Evolutionary conservation across 2,329 filamentous ascomycete genomes (phyloP).

Genomic region (Lachnellula suecica): DNA sequence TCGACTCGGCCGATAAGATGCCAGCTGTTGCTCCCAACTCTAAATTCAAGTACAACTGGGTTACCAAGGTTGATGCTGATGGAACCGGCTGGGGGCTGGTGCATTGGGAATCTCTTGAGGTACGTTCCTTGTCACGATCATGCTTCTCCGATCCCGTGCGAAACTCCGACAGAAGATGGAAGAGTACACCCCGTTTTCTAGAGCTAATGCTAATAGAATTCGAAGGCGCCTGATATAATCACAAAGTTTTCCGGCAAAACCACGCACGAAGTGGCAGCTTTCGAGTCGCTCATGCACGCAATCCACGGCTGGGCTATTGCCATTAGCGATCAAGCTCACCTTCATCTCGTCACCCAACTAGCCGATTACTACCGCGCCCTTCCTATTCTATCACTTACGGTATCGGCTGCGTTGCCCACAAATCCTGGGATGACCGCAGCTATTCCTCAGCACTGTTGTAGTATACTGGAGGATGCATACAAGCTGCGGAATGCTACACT

Average conservation of each 20-base stretch:
- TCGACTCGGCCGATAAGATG: neutral
- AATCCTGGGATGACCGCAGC: neutral
- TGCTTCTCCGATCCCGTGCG: neutral
- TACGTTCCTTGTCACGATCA: neutral
- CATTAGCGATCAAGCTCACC: neutral
- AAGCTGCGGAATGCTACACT: neutral
- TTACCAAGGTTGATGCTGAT: neutral
- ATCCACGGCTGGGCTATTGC: neutral
- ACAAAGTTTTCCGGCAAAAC: neutral
- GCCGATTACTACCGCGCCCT: constrained; percentile 4
- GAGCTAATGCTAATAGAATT: neutral
- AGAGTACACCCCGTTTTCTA: too few species aligned
- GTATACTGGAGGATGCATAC: neutral
- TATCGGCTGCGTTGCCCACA: neutral
- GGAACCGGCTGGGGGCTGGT: neutral
- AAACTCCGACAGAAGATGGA: too few species aligned
- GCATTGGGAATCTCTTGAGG: neutral
- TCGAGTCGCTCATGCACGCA: neutral
- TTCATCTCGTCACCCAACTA: neutral
- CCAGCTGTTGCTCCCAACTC: too few species aligned
- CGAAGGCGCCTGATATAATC: neutral
- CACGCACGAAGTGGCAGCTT: neutral
- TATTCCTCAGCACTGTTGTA: neutral
- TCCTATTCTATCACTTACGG: neutral
- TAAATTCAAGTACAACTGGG: constrained; percentile 1